phyloP scores from a whole-genome alignment of 352 stramenopile genomes.

The Globisporangium nunn region DNA sequence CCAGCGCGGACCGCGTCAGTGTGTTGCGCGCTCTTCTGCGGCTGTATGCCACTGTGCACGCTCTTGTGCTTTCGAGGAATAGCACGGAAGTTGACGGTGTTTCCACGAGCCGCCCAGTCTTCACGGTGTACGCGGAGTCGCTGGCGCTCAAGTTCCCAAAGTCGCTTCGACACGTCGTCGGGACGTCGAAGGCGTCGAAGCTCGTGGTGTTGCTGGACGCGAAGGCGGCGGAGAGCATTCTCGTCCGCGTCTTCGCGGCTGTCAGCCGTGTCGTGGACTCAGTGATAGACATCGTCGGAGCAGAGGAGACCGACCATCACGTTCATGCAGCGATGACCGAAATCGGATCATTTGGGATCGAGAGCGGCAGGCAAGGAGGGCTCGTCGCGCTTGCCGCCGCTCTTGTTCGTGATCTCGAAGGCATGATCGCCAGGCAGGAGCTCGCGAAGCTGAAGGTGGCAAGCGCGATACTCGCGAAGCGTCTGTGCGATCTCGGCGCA shows the following conservation, averaged over 20 bases:
- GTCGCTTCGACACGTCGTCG: constrained; percentile 26
- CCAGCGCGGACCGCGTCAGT: not conserved
- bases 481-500: constrained; percentile 22
- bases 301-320: constrained; percentile 11
- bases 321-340: constrained; percentile 8
- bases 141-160: constrained; percentile 35
- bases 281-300: constrained; percentile 4
- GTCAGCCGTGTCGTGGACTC: constrained; percentile 23
- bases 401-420: constrained; percentile 30
- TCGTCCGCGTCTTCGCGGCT: constrained; percentile 33
- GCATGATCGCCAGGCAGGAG: constrained; percentile 21
- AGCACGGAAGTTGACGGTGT: not conserved
- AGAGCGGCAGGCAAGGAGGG: constrained; percentile 6
- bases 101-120: constrained; percentile 12
- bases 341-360: constrained; percentile 2
- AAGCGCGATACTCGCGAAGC: constrained; percentile 30
- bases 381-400: constrained; percentile 22
- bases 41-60: constrained; percentile 29
- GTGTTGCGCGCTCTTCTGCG: constrained; percentile 27
- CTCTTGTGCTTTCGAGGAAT: constrained; percentile 5
- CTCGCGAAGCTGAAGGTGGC: constrained; percentile 37
- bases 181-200: constrained; percentile 16
- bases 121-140: constrained; percentile 44
- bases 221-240: constrained; percentile 30
- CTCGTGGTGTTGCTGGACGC: constrained; percentile 29